Evolutionary conservation across 1,284 basidiomycete genomes (phyloP).

Genomic region (Leccinum fuscescens): DNA sequence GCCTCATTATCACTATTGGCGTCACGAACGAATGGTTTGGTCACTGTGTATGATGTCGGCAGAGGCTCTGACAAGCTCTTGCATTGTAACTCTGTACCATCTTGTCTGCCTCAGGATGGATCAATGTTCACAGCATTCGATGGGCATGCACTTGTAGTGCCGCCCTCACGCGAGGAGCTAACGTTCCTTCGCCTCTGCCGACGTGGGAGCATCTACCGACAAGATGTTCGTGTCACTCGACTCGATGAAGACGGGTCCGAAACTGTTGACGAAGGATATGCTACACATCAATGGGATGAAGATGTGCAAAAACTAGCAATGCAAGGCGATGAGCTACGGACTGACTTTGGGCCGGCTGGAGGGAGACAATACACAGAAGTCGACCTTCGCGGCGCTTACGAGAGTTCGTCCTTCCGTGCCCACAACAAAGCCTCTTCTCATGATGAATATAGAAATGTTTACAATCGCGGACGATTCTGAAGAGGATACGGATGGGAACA

Average conservation of each 20-base stretch:
- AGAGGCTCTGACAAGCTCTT: slow-evolving; percentile 40
- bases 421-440: slow-evolving; percentile 4
- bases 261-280: slow-evolving; percentile 1
- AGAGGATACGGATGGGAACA: slow-evolving; percentile 36
- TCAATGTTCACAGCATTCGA: slow-evolving; percentile 33
- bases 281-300: slow-evolving; percentile 38
- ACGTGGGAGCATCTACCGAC: slow-evolving; percentile 46
- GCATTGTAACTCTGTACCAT: slow-evolving; percentile 45
- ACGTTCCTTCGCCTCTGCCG: slow-evolving; percentile 49
- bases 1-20: slow-evolving; percentile 51
- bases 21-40: slow-evolving; percentile 54
- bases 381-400: slow-evolving; percentile 50
- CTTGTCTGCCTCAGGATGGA: slow-evolving; percentile 39
- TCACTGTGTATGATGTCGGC: slow-evolving; percentile 63
- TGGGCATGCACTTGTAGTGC: slow-evolving; percentile 47
- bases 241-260: slow-evolving; percentile 5
- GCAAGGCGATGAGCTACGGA: slow-evolving; percentile 22
- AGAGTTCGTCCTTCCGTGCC: slow-evolving; percentile 38
- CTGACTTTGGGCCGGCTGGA: slow-evolving; percentile 47
- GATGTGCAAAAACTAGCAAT: slow-evolving; percentile 42
- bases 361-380: slow-evolving; percentile 43
- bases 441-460: slow-evolving; percentile 40
- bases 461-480: slow-evolving; percentile 29
- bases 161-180: slow-evolving; percentile 34
- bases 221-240: slow-evolving; percentile 36